Evolutionary conservation across 345 rosid species (phyloP), one percentile per base, ranked within the genome.

Genomic region (Eucalyptus caleyi): DNA sequence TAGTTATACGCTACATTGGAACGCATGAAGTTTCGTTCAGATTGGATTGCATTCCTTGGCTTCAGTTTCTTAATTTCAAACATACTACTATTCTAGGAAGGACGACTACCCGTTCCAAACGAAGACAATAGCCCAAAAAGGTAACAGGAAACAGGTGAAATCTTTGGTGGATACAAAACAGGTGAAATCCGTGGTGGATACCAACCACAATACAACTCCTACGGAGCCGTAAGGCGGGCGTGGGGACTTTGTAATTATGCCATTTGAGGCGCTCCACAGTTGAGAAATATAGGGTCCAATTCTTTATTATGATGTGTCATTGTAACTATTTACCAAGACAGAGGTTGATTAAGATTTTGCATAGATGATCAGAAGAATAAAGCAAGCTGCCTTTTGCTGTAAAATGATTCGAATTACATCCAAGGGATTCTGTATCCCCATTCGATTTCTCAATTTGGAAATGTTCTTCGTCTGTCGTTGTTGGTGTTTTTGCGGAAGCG

Each of bases 221-320:
- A 87, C 91, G 94, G 89, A 91, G 94, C 96, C 93, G 95, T 89
- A 94, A 95, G 96, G 96, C 94, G 37, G 87, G 21, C 94, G 88
- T 89, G 65, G 94, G 95, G 87, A 90, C 90, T 51, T 47, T 93
- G 96, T 93, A 94, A 94, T 92, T 95, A 90, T 88, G 67, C 72
- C 62, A 86, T 65, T 77, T 90, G 77, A 26, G 56, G 90, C 65
- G 92, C 91, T 89, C 89, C 92, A 87, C 91, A 90, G 89, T 87
- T 88, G 60, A 91, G 88, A 91, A 51, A 11, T 56, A 87, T 82
- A 59, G 89, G 72, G n/a, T 24, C 16, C 83, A 82, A 65, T 88
- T 91, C 89, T 88, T 53, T 42, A 34, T 89, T 85, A 45, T 77
- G 85, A 77, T 77, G 85, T 77, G 47, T 77, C 47, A 40, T 77